Percentiles rank a stretch among this genome's conserved stretches.
Conservation (phyloP, 2,329 filamentous ascomycete species). For the Penicillium sp. region DNA sequence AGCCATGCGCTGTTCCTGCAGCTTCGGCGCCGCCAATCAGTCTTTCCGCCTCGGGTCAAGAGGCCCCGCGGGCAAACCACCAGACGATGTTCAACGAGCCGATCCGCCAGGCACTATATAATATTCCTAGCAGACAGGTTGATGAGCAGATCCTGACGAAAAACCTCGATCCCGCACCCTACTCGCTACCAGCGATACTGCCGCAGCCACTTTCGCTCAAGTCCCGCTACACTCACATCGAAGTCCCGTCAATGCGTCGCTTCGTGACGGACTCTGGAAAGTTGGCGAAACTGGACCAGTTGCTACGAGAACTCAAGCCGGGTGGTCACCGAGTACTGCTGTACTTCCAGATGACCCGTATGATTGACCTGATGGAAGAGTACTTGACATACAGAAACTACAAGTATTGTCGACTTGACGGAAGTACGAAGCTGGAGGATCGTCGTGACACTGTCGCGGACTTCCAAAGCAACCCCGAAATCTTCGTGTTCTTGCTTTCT, state of each 20-base stretch:
- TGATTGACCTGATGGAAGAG: conserved; percentile 99
- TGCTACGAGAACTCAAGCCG: conserved; percentile 87
- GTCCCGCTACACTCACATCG: conserved; percentile 83
- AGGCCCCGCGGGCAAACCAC: conserved; percentile 62
- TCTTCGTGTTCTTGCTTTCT: conserved; percentile 95
- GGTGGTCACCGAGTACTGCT: conserved; percentile 89
- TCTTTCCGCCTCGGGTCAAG: conserved; percentile 70
- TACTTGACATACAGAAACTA: conserved; percentile 98
- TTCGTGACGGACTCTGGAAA: conserved; percentile 99
- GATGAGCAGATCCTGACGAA: conserved; percentile 74
- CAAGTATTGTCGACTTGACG: conserved; percentile 95
- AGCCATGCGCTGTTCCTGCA: conserved; percentile 75
- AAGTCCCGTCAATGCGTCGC: conserved; percentile 92
- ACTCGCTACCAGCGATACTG: conserved; percentile 67
- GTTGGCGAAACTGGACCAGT: conserved; percentile 82
- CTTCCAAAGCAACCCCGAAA: conserved; percentile 91
- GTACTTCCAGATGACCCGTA: conserved; percentile 99
- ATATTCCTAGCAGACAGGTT: conserved; percentile 57
- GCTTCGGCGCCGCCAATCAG: conserved; percentile 85
- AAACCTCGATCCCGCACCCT: conserved; percentile 60
- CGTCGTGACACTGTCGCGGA: conserved; percentile 93
- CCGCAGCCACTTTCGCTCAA: conserved; percentile 79
- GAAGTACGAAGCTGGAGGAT: conserved; percentile 95
- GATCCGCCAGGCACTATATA: conserved; percentile 74
- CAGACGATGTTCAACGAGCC: conserved; percentile 74